Conservation (phyloP, 805 yeast species). For the Jamesozyma lodderae region DNA sequence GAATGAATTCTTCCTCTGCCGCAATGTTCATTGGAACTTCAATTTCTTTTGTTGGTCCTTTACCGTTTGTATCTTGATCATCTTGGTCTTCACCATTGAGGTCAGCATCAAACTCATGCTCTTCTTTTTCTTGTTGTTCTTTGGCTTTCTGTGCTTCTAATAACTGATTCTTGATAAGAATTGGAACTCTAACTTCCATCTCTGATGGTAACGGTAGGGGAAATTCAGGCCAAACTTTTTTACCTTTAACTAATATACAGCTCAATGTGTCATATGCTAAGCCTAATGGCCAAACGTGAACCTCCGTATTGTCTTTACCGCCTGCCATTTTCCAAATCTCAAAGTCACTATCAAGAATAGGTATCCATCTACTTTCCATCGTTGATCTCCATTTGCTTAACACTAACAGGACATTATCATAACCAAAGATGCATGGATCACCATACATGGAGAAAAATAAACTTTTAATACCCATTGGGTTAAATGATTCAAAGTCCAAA, state of each 20-base stretch:
- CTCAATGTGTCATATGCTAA: constrained; percentile 58
- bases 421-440: constrained; percentile 85
- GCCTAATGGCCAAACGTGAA: constrained; percentile 85
- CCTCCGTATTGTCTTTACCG: constrained; percentile 38
- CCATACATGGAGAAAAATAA: constrained; percentile 82
- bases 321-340: constrained; percentile 44
- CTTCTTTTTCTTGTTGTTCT: constrained; percentile 23
- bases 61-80: constrained; percentile 9
- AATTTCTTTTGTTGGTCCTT: constrained; percentile 20
- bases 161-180: constrained; percentile 30
- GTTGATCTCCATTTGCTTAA: constrained; percentile 72
- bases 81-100: constrained; percentile 17
- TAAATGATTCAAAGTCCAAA: constrained; percentile 20
- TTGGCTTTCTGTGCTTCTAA: constrained; percentile 24
- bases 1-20: constrained; percentile 58
- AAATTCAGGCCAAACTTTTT: constrained; percentile 57
- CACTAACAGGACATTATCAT: constrained; percentile 60
- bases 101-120: constrained; percentile 7
- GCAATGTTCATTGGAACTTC: constrained; percentile 23
- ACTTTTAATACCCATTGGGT: constrained; percentile 40
- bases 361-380: constrained; percentile 78
- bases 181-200: constrained; percentile 60
- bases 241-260: constrained; percentile 68
- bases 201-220: constrained; percentile 84
- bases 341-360: constrained; percentile 49